Evolutionary conservation across 1,284 basidiomycete genomes (phyloP).

Genomic region (Caloboletus inedulis): DNA sequence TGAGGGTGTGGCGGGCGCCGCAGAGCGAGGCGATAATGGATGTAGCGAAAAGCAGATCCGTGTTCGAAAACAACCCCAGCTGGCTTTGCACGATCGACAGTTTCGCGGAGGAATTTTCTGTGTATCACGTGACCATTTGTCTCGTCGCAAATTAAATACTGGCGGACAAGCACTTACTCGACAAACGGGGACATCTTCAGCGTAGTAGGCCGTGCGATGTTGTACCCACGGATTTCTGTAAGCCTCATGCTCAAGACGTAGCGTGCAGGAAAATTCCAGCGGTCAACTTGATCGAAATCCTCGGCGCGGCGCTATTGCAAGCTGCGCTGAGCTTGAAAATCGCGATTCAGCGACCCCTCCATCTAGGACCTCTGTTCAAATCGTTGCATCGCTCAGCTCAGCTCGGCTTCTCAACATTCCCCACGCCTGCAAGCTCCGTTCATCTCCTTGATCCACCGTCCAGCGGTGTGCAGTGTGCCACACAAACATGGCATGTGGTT

Average conservation of each 20-base stretch:
- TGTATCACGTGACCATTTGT: conserved; percentile 5
- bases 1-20: conserved; percentile 27
- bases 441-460: conserved; percentile 11
- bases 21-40: conserved; percentile 14
- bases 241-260: background rate
- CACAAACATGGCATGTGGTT: conserved; percentile 4
- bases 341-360: conserved; percentile 17
- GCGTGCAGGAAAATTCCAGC: background rate
- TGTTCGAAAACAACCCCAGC: conserved; percentile 1
- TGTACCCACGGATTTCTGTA: background rate
- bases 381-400: background rate
- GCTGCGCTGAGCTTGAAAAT: conserved; percentile 21
- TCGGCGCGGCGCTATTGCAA: conserved; percentile 14
- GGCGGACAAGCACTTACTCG: background rate
- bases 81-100: conserved; percentile 8
- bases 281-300: conserved; percentile 23
- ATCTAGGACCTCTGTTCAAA: background rate
- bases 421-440: background rate
- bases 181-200: background rate
- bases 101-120: conserved; percentile 6
- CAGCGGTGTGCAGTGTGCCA: background rate
- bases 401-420: background rate
- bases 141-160: background rate
- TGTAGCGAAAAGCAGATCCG: conserved; percentile 12
- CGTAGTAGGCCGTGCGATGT: background rate